Percentiles rank a stretch among this genome's conserved stretches.
Conservation (phyloP, 2,329 filamentous ascomycete genomes). For the Penicillium palitans region DNA sequence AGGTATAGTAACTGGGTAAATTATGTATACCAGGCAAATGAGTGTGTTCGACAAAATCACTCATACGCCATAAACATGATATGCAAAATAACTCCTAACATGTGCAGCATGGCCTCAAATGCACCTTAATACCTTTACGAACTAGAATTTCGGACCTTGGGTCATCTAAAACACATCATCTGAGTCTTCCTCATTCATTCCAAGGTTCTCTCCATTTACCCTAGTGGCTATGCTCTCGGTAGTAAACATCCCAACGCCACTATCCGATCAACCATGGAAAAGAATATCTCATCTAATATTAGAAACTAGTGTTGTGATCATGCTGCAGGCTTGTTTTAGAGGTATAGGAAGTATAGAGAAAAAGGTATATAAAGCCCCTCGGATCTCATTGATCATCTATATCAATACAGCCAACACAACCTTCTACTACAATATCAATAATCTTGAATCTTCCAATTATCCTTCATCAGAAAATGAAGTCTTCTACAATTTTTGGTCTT, state of each 20-base stretch:
- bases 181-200: neutral
- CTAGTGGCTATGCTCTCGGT: neutral
- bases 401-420: neutral
- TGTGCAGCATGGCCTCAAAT: neutral
- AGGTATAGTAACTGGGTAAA: neutral
- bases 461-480: neutral
- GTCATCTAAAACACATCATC: neutral
- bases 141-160: neutral
- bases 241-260: conserved; percentile 1
- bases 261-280: neutral
- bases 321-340: neutral
- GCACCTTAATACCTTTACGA: neutral
- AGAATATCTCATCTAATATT: neutral
- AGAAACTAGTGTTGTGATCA: neutral
- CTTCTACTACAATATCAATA: neutral
- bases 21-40: too few species aligned
- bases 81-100: neutral
- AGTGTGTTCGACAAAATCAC: too few species aligned
- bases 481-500: neutral
- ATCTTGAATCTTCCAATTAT: neutral
- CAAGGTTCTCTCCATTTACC: neutral
- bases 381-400: neutral
- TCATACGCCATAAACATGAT: neutral
- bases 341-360: neutral
- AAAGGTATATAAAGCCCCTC: conserved; percentile 3